Evolutionary conservation across 108 stramenopile species (phyloP), one percentile per base, ranked within the genome.

Genomic region (Nitzschia sp.): DNA sequence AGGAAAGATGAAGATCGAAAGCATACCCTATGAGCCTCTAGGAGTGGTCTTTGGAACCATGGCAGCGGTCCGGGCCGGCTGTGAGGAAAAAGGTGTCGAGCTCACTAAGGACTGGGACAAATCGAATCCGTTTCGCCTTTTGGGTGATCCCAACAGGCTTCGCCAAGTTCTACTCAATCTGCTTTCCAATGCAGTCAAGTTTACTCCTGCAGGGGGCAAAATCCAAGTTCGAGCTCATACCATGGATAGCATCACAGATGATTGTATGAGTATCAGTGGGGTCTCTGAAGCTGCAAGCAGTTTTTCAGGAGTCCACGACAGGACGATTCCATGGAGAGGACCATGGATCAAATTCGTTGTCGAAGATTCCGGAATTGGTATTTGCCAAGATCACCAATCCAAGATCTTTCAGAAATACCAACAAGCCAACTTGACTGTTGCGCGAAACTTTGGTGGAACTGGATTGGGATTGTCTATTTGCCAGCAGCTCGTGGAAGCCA

Each of bases 111-210:
- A 53, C 0, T 39, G 41, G 61, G 42, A 15, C 48, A 60, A 53
- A 41, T 29, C 34, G 20, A 58, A 78, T 66, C 66, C 80, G 0
- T 66, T 63, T 43, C 42, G 52, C 12, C 20, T 81, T 10, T 41
- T 56, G 48, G 84, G 84, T 22, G 84, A 85, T 72, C 84, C 84
- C 14, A 82, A 77, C 24, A 67, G 81, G 19, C 38, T 87, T n/a
- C 75, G 80, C 43, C 86, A 87, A 68, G 71, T 87, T 20, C 40
- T 87, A 10, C 51, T 76, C n/a, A 87, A 83, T 60, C 52, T 87
- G 11, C 54, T 83, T n/a, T 70, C 70, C 46, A 87, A 87, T 63
- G 83, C 86, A 8, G 63, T 83, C 60, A 87, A 87, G 50, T 87
- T 87, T 53, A 87, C 86, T 11, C 40, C 65, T 12, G 8, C 41